Conservation (phyloP, 441 rosid genomes). For the Corymbia calophylla region DNA sequence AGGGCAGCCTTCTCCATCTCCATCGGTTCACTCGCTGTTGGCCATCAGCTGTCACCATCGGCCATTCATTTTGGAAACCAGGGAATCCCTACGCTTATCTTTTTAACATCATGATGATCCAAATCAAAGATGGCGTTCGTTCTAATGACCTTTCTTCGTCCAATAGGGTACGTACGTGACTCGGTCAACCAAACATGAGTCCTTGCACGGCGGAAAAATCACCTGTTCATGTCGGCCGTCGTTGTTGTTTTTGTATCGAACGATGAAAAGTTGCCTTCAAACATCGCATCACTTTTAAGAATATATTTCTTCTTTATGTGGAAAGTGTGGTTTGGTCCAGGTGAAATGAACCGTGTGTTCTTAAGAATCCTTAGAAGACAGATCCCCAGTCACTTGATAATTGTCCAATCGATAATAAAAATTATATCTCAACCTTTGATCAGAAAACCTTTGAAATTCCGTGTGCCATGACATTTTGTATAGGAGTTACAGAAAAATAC, state of each 20-base stretch:
- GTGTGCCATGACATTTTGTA: neutral
- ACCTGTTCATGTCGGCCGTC: neutral
- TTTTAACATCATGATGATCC: neutral
- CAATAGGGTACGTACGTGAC: too few relatives aligned
- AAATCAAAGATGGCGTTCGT: neutral
- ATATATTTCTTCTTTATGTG: neutral
- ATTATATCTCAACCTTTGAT: neutral
- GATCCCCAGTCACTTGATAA: neutral
- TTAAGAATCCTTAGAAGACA: neutral
- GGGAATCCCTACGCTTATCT: neutral
- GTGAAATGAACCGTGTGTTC: neutral
- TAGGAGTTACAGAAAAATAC: neutral
- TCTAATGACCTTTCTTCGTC: neutral
- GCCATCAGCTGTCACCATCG: neutral
- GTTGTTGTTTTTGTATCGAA: neutral
- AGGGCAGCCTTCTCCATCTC: neutral
- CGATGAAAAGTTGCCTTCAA: neutral
- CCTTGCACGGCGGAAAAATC: neutral
- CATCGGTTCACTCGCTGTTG: neutral
- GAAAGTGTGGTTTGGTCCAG: neutral
- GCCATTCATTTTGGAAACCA: neutral
- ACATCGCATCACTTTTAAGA: neutral
- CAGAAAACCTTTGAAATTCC: neutral
- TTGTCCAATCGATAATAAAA: neutral
- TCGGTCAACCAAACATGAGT: neutral